phyloP scores from a whole-genome alignment of 208 protist genomes.

The Zelonia costaricensis region DNA sequence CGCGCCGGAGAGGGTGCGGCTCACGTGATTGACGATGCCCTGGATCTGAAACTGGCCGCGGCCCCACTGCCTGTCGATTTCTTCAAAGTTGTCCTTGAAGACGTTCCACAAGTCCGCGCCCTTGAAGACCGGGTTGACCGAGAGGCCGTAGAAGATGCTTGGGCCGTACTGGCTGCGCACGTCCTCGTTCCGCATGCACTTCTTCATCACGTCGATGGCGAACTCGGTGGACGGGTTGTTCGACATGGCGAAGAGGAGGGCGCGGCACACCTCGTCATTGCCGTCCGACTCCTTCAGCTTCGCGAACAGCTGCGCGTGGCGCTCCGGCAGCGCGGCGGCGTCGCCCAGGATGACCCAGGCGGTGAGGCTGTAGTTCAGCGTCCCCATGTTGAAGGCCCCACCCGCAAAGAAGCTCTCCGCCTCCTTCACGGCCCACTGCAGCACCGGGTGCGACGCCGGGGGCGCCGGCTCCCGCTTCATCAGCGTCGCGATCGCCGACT shows the following conservation, averaged over 20 bases:
- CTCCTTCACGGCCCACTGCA: slow-evolving; percentile 67
- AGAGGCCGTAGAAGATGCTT: slow-evolving; percentile 53
- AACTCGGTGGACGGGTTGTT: slow-evolving; percentile 48
- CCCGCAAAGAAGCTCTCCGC: slow-evolving; percentile 50
- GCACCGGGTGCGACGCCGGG: slow-evolving; percentile 26
- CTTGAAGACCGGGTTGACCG: slow-evolving; percentile 48
- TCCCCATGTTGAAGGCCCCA: slow-evolving; percentile 35
- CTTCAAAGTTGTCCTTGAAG: slow-evolving; percentile 71
- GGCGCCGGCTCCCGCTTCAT: slow-evolving; percentile 16
- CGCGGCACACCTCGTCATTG: slow-evolving; percentile 69
- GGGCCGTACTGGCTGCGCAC: slow-evolving; percentile 83
- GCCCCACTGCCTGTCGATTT: slow-evolving; percentile 85
- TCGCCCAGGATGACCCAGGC: slow-evolving; percentile 48
- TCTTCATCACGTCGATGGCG: slow-evolving; percentile 53
- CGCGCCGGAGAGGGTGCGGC: slow-evolving; percentile 51
- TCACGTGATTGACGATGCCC: slow-evolving; percentile 68
- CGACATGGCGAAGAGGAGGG: slow-evolving; percentile 63
- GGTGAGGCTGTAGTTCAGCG: slow-evolving; percentile 44
- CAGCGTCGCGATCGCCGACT: slow-evolving; percentile 31
- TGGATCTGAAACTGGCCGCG: slow-evolving; percentile 90
- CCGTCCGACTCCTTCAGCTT: slow-evolving; percentile 59
- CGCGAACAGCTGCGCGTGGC: slow-evolving; percentile 46
- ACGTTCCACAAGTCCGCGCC: slow-evolving; percentile 60
- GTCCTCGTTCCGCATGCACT: slow-evolving; percentile 62
- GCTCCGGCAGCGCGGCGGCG: slow-evolving; percentile 11